Percentiles rank a stretch among this genome's conserved stretches.
Evolutionary conservation across 140 eudicot genomes (phyloP).

Genomic region (Cichorium intybus): DNA sequence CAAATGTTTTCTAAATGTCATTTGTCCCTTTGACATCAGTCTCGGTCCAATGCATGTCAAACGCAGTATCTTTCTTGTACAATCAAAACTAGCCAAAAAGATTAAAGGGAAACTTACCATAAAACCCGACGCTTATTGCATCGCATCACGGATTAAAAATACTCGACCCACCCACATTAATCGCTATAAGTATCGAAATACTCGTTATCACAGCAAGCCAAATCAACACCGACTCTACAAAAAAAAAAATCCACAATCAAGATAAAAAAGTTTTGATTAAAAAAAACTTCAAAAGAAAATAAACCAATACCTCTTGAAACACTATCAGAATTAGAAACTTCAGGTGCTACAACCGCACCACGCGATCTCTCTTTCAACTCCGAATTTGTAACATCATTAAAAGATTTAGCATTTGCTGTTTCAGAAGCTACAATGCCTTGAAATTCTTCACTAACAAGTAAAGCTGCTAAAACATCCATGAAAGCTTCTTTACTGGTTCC

Average conservation of each 20-base stretch:
- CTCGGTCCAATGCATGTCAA: background rate
- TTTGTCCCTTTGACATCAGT: background rate
- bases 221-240: constrained; percentile 70
- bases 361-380: constrained; percentile 31
- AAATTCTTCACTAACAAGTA: constrained; percentile 91
- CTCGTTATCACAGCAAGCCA: constrained; percentile 87
- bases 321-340: constrained; percentile 32
- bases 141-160: constrained; percentile 73
- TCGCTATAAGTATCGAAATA: constrained; percentile 63
- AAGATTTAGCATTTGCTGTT: constrained; percentile 51
- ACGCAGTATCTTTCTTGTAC: background rate
- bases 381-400: constrained; percentile 29
- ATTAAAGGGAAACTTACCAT: constrained; percentile 14
- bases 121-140: constrained; percentile 13
- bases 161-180: constrained; percentile 66
- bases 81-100: constrained; percentile 8
- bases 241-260: constrained; percentile 2
- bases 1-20: too few relatives aligned
- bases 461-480: constrained; percentile 90
- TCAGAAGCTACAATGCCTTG: constrained; percentile 94
- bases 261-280: background rate
- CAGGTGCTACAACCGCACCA: constrained; percentile 27
- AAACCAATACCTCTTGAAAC: constrained; percentile 33
- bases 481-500: constrained; percentile 65
- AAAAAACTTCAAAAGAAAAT: constrained; percentile 8